Base-by-base conservation (phyloP, 805 yeast genomes). In the Metschnikowia cubensis region DNA sequence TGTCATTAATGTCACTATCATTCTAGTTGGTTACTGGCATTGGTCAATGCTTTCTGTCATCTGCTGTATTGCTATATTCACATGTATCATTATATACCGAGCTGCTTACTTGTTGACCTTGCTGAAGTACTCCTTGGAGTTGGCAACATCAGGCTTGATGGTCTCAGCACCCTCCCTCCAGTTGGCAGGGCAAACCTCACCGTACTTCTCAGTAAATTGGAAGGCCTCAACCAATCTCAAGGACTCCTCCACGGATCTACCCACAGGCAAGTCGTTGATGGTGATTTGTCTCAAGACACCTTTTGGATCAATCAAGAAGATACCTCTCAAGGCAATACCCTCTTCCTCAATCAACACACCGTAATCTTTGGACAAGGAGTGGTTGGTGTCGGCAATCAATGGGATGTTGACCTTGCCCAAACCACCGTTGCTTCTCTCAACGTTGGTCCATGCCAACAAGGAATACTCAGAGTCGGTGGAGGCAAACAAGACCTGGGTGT, bases 171-270 rank as follows among this genome's bases (percentile, higher is more conserved):
- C 99, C 58, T 72, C 73, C 59, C 68, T 71, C 99, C 99, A 92
- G 95, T 92, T 94, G 71, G 98, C 97, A 67, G 99, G 99, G 80
- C 97, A 91, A 61, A 92, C 99, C 80, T 95, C 97, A 79, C 99
- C 99, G 84, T 94, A 80, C 81, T 89, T 87, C 75, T 91, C 98
- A 66, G 96, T 88, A 91, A 96, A 94, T 81, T 92, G 96, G 96
- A 94, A 94, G 63, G 97, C 99, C 73, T 94, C 98, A 58, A 94
- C 82, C 70, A 94, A 83, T 85, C 99, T 91, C 70, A 89, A 81
- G 60, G 97, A 87, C 83, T 94, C 99, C 60, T 91, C 97, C 62
- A 94, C 99, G 68, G 88, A 87, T 83, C 99, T 90, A 74, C 99
- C 99, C 62, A 94, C 99, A 73, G 99, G 97, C 73, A 92, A 86